Conservation (phyloP, 495 filamentous ascomycete species). For the Wilcoxina mikolae region DNA sequence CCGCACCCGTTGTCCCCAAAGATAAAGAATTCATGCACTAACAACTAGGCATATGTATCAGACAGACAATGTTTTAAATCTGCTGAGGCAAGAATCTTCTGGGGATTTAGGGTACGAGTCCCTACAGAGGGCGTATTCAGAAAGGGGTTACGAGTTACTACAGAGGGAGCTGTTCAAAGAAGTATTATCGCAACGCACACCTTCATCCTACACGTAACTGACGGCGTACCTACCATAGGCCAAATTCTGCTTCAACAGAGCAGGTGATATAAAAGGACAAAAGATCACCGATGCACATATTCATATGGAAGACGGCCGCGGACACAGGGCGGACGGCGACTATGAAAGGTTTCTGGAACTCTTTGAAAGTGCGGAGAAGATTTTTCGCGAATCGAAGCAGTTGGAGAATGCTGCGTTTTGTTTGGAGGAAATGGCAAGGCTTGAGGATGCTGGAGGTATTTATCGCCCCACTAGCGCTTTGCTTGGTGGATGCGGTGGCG, state of each 20-base stretch:
- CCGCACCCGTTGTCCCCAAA: too few species aligned
- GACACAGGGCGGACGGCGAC: conserved; percentile 3
- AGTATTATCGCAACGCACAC: too few species aligned
- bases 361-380: conserved; percentile 7
- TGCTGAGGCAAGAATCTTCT: neutral
- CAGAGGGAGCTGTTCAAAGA: conserved; percentile 6
- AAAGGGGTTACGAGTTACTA: conserved; percentile 13
- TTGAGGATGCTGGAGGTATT: conserved; percentile 14
- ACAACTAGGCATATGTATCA: too few species aligned
- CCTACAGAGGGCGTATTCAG: conserved; percentile 8
- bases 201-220: too few species aligned
- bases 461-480: neutral
- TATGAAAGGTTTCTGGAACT: neutral
- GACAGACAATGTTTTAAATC: too few species aligned
- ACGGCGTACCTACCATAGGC: conserved; percentile 8
- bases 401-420: conserved; percentile 12
- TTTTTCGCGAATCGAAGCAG: conserved; percentile 6
- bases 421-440: conserved; percentile 10
- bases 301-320: conserved; percentile 6
- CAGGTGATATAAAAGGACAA: conserved; percentile 3
- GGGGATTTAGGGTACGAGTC: neutral
- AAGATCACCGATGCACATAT: conserved; percentile 12
- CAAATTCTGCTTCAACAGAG: conserved; percentile 14
- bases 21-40: too few species aligned
- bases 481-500: neutral